These are phyloP conservation scores for Aspergillus amoenus DNA, from an alignment of 2,329 filamentous ascomycete genomes.

Conservation along the genomic window DNA sequence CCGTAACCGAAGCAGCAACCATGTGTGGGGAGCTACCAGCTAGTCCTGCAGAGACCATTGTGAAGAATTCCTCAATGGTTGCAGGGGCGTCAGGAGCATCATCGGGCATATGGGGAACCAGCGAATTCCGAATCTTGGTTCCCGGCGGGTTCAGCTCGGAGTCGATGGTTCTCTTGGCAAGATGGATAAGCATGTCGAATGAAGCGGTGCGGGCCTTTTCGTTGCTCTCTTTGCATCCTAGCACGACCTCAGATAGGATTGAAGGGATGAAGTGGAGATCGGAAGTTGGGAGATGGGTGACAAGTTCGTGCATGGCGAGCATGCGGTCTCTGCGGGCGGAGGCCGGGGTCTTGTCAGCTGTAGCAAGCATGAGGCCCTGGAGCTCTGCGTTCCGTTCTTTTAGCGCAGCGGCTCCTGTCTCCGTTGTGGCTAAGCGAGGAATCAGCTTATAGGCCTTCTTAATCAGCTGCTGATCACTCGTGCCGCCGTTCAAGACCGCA, in stretches of 20 bases:
- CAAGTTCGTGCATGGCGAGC: constrained; percentile 74
- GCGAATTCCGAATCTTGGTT: constrained; percentile 79
- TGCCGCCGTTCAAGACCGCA: constrained; percentile 70
- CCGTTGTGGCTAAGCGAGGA: constrained; percentile 80
- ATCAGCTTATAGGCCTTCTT: constrained; percentile 99
- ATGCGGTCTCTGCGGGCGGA: constrained; percentile 85
- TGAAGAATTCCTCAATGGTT: constrained; percentile 91
- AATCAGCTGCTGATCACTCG: constrained; percentile 79
- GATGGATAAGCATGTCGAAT: constrained; percentile 84
- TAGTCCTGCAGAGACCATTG: constrained; percentile 95
- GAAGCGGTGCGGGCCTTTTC: constrained; percentile 87
- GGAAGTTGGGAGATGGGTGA: constrained; percentile 72
- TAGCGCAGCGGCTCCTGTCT: constrained; percentile 73
- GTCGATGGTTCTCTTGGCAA: constrained; percentile 78
- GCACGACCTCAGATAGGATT: constrained; percentile 89
- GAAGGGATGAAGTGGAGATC: constrained; percentile 92
- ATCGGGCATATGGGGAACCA: constrained; percentile 81
- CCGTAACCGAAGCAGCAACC: constrained; percentile 96
- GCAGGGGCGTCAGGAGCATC: constrained; percentile 76
- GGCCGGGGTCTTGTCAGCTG: constrained; percentile 79
- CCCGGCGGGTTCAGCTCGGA: constrained; percentile 55
- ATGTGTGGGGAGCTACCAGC: constrained; percentile 93
- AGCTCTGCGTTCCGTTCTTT: constrained; percentile 73
- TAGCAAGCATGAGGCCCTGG: constrained; percentile 75
- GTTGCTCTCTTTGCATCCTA: constrained; percentile 96